A percentile compares a stretch with the other conserved stretches of the same genome.
phyloP scores from a whole-genome alignment of 345 rosid genomes.

The Hibiscus syriacus region DNA sequence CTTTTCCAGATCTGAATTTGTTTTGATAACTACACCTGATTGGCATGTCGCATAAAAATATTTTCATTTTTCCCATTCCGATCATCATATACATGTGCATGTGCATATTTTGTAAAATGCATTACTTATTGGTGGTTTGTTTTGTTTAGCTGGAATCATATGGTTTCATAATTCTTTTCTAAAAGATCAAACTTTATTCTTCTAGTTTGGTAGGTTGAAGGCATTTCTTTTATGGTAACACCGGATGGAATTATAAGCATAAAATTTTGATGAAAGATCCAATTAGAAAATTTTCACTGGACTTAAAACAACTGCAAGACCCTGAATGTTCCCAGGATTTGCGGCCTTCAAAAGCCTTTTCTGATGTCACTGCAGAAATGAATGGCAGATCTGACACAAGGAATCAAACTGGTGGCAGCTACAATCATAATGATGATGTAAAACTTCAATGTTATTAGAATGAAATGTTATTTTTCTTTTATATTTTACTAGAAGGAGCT shows the following conservation, averaged over 20 bases:
- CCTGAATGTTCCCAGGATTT: constrained; percentile 9
- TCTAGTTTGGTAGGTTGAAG: constrained; percentile 55
- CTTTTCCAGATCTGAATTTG: neutral
- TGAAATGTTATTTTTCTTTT: neutral
- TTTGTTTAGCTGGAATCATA: neutral
- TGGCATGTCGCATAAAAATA: neutral
- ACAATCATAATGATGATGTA: constrained; percentile 29
- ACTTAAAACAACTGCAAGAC: constrained; percentile 6
- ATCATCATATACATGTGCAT: neutral
- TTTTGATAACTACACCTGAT: neutral
- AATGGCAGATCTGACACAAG: constrained; percentile 23
- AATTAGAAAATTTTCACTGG: constrained; percentile 12
- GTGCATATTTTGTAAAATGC: neutral
- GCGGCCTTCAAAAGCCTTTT: constrained; percentile 20
- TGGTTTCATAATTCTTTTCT: constrained; percentile 7
- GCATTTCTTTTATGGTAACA: constrained; percentile 44
- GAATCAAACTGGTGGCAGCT: constrained; percentile 14
- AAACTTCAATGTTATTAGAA: constrained; percentile 1
- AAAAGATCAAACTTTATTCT: constrained; percentile 15
- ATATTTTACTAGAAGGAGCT: neutral
- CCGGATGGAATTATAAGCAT: constrained; percentile 27
- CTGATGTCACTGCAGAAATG: constrained; percentile 22
- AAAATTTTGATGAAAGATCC: constrained; percentile 25
- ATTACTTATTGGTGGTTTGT: constrained; percentile 1
- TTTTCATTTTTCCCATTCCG: neutral